phyloP scores from a whole-genome alignment of 352 stramenopile species.

The Phytophthora megakarya region DNA sequence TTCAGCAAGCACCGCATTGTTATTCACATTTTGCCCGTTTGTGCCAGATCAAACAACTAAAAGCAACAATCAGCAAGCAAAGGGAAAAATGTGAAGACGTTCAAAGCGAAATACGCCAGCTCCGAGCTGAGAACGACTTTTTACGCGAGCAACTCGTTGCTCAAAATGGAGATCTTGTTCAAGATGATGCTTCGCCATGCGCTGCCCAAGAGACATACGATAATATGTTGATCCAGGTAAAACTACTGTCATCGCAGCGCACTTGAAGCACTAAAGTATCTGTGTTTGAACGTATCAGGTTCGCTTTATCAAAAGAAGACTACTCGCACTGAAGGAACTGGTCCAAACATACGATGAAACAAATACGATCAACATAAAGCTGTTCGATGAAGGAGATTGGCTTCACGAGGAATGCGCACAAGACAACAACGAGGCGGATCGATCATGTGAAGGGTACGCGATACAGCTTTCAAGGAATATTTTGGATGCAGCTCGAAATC shows the following conservation, averaged over 20 bases:
- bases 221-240: slow-evolving; percentile 33
- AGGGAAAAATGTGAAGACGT: slow-evolving; percentile 11
- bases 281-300: slow-evolving; percentile 22
- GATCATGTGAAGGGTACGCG: slow-evolving; percentile 15
- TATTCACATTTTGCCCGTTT: too few relatives aligned
- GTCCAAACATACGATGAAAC: slow-evolving; percentile 42
- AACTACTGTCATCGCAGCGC: too few relatives aligned
- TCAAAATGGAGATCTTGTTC: neutral
- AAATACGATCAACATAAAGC: slow-evolving; percentile 40
- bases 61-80: slow-evolving; percentile 23
- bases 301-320: slow-evolving; percentile 29
- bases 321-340: slow-evolving; percentile 37
- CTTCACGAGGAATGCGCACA: slow-evolving; percentile 1
- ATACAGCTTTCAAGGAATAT: slow-evolving; percentile 24
- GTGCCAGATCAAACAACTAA: slow-evolving; percentile 36
- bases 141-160: slow-evolving; percentile 23
- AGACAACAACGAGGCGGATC: slow-evolving; percentile 9
- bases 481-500: slow-evolving; percentile 18
- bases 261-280: slow-evolving; percentile 1
- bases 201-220: slow-evolving; percentile 18
- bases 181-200: slow-evolving; percentile 2
- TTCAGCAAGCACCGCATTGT: too few relatives aligned
- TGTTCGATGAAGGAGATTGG: slow-evolving; percentile 29
- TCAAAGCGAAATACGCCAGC: slow-evolving; percentile 14
- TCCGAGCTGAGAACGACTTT: slow-evolving; percentile 26